Base-by-base conservation (phyloP, 257 asterid species). In the Galeopsis tetrahit region DNA sequence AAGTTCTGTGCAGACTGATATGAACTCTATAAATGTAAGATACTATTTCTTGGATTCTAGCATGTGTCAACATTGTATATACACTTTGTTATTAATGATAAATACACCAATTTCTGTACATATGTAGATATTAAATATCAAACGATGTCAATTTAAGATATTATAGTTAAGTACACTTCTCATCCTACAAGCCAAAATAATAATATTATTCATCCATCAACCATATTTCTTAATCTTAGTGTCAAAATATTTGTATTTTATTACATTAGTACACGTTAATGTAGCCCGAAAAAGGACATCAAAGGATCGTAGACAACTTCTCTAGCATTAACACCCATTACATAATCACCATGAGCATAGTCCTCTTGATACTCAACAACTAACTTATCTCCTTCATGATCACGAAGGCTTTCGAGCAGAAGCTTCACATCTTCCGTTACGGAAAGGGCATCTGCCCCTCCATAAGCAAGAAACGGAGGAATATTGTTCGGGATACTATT, bases 271-370 rank as follows among this genome's bases (percentile, higher is more conserved):
- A 32, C 28, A 35, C 11, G 11, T 79, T 59, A 79, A 4, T 81
- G 77, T 70, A 76, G 79, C 71, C 64, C 70, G n/a, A 83, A 70
- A 77, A 87, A 87, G 60, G 85, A 83, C 73, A 85, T 82, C 64
- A 85, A 73, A 68, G 93, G 82, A 76, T 79, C 73, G 68, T 89
- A 89, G 42, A 89, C 88, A 53, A 61, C 80, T 76, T 85, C 53
- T 46, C 65, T 87, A n/a, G 89, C 91, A 81, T 89, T 82, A 8
- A 64, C 78, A 31, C 79, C 89, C 82, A 84, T 76, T 34, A 86
- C 87, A 70, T 78, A 89, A 64, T 89, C 91, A 14, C 79, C 85
- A 78, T 89, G 93, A 9, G 91, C 93, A 53, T 89, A 89, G 10
- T 85, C 77, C 4, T 77, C 79, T 56, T 11, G 64, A 2, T 78